Evolutionary conservation across 305 asterid species (phyloP), one percentile per base, ranked within the genome.

Genomic region (Fraxinus sp.): DNA sequence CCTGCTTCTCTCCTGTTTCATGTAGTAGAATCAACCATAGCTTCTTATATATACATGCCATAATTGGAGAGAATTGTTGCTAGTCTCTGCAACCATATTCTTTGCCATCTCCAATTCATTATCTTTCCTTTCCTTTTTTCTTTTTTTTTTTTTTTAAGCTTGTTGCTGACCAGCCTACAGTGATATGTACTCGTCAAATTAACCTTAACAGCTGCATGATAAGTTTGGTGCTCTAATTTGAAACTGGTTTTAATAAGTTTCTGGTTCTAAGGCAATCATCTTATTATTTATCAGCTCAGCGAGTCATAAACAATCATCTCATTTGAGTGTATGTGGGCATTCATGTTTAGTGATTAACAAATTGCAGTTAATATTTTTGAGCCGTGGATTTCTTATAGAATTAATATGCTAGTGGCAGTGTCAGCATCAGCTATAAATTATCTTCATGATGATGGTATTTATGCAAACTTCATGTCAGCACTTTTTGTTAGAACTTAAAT

Each of bases 401-500:
- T 14, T 62, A 41, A 10, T 76, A 3, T 22, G 32, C 39, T 57
- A 13, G 33, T 36, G 30, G 78, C 11, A 7, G 73, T 36, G 46
- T 77, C 77, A 39, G 57, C 43, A 36, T 77, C 77, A 39, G 57
- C 43, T 79, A 11, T 20, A 3, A 36, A 77, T 30, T 68, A 41
- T 77, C 22, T 73, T 55, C 59, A 75, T 83, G 28, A 30, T 46
- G 68, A 79, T 79, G 70, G 77, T 35, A 22, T 75, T 72, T 22
- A 26, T 83, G 28, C 72, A 55, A 37, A 66, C n/a, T 81, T 78
- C 57, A 75, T 18, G 20, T 80, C 11, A 18, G 68, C 77, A 16
- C 55, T 37, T 14, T 39, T 77, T 64, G 28, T 57, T 78, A 11
- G 41, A 78, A 76, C 82, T 86, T 75, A 37, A 37, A 76, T 80